Conservation (phyloP, 148 eudicot genomes). For the Rhododendron ovatum region DNA sequence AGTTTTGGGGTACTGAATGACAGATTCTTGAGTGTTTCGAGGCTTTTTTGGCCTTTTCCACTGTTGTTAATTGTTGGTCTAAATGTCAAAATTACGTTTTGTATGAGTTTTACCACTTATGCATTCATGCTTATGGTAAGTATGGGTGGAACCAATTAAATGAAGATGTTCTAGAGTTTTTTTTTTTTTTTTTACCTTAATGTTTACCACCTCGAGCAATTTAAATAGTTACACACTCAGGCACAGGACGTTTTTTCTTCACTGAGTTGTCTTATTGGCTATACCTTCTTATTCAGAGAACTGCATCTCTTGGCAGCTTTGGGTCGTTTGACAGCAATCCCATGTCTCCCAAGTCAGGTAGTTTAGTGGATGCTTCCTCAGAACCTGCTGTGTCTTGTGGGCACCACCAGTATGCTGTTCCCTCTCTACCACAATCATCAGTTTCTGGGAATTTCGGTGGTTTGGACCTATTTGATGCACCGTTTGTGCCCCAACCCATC, state of each 20-base stretch:
- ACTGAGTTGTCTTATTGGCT: neutral
- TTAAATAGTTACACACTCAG: neutral
- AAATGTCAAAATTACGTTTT: neutral
- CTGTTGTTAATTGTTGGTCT: neutral
- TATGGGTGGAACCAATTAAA: neutral
- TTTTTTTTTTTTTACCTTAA: neutral
- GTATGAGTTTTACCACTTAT: neutral
- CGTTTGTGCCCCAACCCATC: slow-evolving; percentile 28
- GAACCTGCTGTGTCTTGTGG: slow-evolving; percentile 32
- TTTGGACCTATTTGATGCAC: slow-evolving; percentile 50
- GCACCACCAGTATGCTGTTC: slow-evolving; percentile 23
- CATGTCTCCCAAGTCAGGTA: slow-evolving; percentile 42
- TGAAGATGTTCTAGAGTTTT: neutral
- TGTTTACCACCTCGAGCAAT: neutral
- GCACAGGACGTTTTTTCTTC: slow-evolving; percentile 1
- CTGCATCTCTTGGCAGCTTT: slow-evolving; percentile 49
- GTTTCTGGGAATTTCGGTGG: slow-evolving; percentile 36
- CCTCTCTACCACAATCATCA: slow-evolving; percentile 39
- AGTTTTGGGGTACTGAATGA: neutral
- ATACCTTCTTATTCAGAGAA: slow-evolving; percentile 46
- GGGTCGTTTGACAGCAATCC: slow-evolving; percentile 58
- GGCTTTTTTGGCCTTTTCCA: neutral
- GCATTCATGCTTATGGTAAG: neutral
- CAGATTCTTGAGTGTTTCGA: neutral
- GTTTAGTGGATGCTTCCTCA: slow-evolving; percentile 30